phyloP scores from a whole-genome alignment of 495 filamentous ascomycete species.

The Hyaloscypha bicolor region DNA sequence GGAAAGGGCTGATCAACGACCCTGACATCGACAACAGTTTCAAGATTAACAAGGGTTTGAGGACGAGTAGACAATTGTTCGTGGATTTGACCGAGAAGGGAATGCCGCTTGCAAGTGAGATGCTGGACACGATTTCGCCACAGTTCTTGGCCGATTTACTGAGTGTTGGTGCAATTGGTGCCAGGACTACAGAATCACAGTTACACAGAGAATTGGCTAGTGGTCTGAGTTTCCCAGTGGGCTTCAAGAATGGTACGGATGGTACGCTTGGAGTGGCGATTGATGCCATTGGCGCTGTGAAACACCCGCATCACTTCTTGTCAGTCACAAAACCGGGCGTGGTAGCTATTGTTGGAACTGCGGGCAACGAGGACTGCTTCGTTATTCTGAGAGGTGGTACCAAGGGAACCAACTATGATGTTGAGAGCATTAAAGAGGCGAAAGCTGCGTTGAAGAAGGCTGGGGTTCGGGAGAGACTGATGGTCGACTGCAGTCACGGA shows the following conservation, averaged over 20 bases:
- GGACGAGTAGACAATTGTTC: constrained; percentile 85
- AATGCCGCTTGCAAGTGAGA: constrained; percentile 98
- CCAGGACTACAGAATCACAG: constrained; percentile 93
- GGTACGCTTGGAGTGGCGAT: constrained; percentile 87
- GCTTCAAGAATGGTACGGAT: constrained; percentile 99
- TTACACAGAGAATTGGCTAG: constrained; percentile 94
- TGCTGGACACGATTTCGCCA: constrained; percentile 98
- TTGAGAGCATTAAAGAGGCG: constrained; percentile 74
- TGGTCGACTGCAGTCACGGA: constrained; percentile 98
- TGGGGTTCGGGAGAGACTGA: constrained; percentile 72
- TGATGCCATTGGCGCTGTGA: constrained; percentile 94
- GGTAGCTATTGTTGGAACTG: constrained; percentile 92
- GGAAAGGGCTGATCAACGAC: constrained; percentile 99
- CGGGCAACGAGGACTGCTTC: constrained; percentile 97
- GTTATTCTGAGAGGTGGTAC: constrained; percentile 95
- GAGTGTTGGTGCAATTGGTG: constrained; percentile 90
- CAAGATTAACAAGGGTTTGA: constrained; percentile 97
- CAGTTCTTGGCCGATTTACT: constrained; percentile 97
- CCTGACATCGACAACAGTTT: constrained; percentile 98
- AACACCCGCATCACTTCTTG: constrained; percentile 94
- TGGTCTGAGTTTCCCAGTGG: constrained; percentile 93
- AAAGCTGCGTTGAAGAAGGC: constrained; percentile 69
- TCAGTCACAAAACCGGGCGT: constrained; percentile 98
- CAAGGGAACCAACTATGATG: constrained; percentile 92
- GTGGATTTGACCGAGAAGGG: constrained; percentile 91